These are phyloP conservation scores for Draba incana DNA, from an alignment of 345 rosid species.

Conservation along the genomic window DNA sequence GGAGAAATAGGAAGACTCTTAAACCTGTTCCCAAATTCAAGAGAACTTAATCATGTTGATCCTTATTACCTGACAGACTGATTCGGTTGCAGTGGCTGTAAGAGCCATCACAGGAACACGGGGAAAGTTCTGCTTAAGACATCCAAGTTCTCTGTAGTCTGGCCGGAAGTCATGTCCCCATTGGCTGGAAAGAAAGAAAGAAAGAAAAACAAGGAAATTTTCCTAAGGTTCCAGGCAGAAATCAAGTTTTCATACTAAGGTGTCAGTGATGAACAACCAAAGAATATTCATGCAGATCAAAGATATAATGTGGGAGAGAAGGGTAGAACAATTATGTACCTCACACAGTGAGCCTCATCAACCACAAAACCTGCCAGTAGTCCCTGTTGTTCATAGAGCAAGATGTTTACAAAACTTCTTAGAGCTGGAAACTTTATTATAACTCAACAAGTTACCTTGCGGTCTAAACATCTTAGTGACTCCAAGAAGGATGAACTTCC, in stretches of 20 bases:
- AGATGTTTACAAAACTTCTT: slow-evolving; percentile 6
- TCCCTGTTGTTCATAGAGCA: slow-evolving; percentile 49
- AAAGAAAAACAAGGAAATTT: slow-evolving; percentile 7
- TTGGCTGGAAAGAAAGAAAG: slow-evolving; percentile 71
- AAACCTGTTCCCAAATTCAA: background rate
- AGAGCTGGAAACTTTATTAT: background rate
- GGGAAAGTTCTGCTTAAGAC: slow-evolving; percentile 79
- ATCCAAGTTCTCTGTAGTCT: slow-evolving; percentile 79
- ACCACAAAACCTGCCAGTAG: slow-evolving; percentile 80
- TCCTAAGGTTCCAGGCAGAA: slow-evolving; percentile 2
- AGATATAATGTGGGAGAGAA: slow-evolving; percentile 1
- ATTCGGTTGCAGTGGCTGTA: slow-evolving; percentile 83
- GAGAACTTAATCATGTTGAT: slow-evolving; percentile 14
- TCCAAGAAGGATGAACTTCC: slow-evolving; percentile 72
- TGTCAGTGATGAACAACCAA: slow-evolving; percentile 5
- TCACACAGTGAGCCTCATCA: slow-evolving; percentile 95
- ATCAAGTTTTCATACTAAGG: background rate
- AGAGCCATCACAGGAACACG: slow-evolving; percentile 78
- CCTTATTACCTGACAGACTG: slow-evolving; percentile 68
- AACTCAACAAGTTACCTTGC: slow-evolving; percentile 52
- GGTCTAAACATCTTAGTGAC: slow-evolving; percentile 59
- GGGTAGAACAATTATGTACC: slow-evolving; percentile 47
- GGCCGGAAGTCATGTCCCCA: slow-evolving; percentile 99
- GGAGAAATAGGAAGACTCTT: slow-evolving; percentile 8
- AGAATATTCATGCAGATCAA: slow-evolving; percentile 5